These are phyloP conservation scores for Dictyophora rubrovolvata DNA, from an alignment of 768 basidiomycete species.

Conservation along the genomic window DNA sequence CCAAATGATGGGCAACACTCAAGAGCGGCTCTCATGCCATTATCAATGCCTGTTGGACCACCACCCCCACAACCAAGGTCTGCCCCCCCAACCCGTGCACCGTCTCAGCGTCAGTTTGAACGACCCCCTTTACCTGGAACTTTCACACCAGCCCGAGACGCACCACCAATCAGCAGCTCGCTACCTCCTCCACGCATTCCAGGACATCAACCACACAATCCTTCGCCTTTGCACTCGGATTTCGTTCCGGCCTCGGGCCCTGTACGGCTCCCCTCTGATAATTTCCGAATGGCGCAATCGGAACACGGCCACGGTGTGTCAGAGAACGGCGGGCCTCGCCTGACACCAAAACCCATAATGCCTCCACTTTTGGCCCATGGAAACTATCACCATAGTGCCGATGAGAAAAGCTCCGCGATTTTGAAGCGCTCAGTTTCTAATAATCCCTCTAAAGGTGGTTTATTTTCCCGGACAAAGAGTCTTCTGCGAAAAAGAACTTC, in stretches of 20 bases:
- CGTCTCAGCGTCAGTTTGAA: background rate
- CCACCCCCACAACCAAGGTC: background rate
- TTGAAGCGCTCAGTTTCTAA: background rate
- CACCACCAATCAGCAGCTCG: too few relatives aligned
- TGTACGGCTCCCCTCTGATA: constrained; percentile 1
- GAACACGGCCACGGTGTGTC: background rate
- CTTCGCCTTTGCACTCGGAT: background rate
- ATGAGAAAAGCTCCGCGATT: background rate
- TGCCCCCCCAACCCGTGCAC: background rate
- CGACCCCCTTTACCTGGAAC: background rate
- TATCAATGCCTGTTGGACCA: background rate
- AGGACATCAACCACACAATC: background rate
- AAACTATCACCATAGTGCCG: background rate
- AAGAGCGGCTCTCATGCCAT: background rate
- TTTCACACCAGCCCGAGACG: background rate
- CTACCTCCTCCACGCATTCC: background rate
- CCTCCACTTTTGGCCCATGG: background rate
- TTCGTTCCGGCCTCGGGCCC: background rate
- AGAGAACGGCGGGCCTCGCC: background rate
- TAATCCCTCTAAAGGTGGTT: constrained; percentile 2
- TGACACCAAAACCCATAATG: constrained; percentile 7
- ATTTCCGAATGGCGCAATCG: background rate
- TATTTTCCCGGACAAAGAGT: constrained; percentile 3
- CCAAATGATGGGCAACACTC: background rate
- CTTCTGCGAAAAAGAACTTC: constrained; percentile 5